Base-by-base conservation (phyloP, 129 eudicot species). In the Solidago caesia region DNA sequence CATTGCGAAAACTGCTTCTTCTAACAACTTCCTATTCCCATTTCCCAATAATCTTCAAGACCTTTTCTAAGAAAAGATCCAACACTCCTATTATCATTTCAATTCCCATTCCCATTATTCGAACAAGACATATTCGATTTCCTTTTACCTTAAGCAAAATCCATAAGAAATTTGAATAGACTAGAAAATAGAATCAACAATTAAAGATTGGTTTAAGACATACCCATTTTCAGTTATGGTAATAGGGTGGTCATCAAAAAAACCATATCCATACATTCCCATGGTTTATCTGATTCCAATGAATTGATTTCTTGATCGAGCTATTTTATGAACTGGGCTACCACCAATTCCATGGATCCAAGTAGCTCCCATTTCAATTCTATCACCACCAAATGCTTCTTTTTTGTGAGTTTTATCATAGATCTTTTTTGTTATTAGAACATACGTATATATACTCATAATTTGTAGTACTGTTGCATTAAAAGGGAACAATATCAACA, bases 251-350 rank as follows among this genome's bases (percentile, higher is more conserved):
- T 87, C 87, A 62, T 81, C 89, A 52, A 66, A 70, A 44, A 80
- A 74, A 53, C 86, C 91, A n/a, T n/a, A 80, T 92, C 96, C 97
- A 92, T 92, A 68, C 95, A 87, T 84, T 92, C 96, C 96, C 96
- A 92, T 16, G 98, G 98, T 76, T 79, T 49, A 47, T 86, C 81
- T 16, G 96, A 85, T 62, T 73, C 76, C 33, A 92, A 67, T 39
- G 91, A 84, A 48, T 79, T 71, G 61, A 63, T 78, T 53, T 92
- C 88, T 63, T 83, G 87, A 73, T 95, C 95, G n/a, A n/a, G n/a
- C n/a, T n/a, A n/a, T n/a, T n/a, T n/a, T n/a, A n/a, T n/a, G n/a
- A n/a, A n/a, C n/a, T n/a, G n/a, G n/a, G n/a, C n/a, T n/a, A n/a
- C n/a, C n/a, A n/a, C n/a, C n/a, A n/a, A n/a, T n/a, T n/a, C n/a